Conservation (phyloP, 305 asterid genomes). For the Fraxinus greggii region DNA sequence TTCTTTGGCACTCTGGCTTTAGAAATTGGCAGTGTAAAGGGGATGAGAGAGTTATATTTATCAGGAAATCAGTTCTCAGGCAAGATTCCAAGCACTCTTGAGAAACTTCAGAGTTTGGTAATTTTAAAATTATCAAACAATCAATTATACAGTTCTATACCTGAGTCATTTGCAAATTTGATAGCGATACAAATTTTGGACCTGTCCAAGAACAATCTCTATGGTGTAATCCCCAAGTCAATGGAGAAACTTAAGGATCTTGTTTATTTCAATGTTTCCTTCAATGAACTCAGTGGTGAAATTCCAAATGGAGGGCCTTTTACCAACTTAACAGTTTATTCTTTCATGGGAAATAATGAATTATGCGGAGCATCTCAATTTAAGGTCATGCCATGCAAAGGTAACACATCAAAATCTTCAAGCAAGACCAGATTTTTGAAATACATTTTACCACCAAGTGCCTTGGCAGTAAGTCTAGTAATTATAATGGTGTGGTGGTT, state of each 20-base stretch:
- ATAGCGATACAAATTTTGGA: constrained; percentile 7
- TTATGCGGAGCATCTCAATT: constrained; percentile 28
- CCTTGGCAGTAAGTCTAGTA: not conserved
- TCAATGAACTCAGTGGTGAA: constrained; percentile 20
- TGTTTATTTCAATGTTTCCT: constrained; percentile 22
- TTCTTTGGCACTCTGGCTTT: constrained; percentile 21
- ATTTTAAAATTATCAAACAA: constrained; percentile 13
- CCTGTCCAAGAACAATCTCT: constrained; percentile 18
- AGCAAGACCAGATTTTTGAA: not conserved
- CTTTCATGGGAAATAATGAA: constrained; percentile 20
- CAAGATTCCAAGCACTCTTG: constrained; percentile 18
- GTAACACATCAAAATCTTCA: not conserved
- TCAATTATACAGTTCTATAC: constrained; percentile 6
- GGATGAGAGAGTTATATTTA: not conserved
- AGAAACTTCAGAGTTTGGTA: constrained; percentile 11
- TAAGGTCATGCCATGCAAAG: constrained; percentile 15
- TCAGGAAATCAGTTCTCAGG: constrained; percentile 23
- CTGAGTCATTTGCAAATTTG: constrained; percentile 18
- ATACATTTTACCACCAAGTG: not conserved
- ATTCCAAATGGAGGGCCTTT: constrained; percentile 24
- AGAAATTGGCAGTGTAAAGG: constrained; percentile 11
- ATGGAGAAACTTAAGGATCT: constrained; percentile 10
- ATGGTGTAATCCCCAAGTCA: constrained; percentile 15
- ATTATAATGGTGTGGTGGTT: not conserved
- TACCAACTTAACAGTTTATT: not conserved